These are phyloP conservation scores for Alternaria ventricosa DNA, from an alignment of 2,329 filamentous ascomycete species.

Conservation along the genomic window DNA sequence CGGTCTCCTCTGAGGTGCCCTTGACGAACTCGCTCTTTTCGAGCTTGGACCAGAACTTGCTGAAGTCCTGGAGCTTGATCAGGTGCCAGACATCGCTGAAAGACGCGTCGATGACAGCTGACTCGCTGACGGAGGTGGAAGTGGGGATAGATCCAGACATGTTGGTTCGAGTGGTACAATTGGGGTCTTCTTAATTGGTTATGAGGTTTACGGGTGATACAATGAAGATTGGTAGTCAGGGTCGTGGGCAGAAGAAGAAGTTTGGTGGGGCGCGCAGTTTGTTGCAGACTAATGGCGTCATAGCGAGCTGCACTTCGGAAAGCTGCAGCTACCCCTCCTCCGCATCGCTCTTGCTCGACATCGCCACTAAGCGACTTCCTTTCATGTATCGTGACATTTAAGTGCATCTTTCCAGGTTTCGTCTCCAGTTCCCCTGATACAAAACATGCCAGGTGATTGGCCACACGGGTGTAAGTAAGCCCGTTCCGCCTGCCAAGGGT, in stretches of 20 bases:
- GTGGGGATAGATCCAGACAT: conserved; percentile 62
- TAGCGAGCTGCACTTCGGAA: conserved; percentile 8
- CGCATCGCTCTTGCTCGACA: conserved; percentile 19
- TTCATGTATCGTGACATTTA: neutral
- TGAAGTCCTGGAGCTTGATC: conserved; percentile 75
- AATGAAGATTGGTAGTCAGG: conserved; percentile 5
- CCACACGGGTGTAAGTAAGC: too few relatives aligned
- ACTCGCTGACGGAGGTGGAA: conserved; percentile 70
- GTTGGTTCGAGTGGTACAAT: conserved; percentile 13
- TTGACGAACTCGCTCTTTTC: conserved; percentile 68
- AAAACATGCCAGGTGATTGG: too few relatives aligned
- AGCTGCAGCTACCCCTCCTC: conserved; percentile 37
- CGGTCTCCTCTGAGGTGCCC: conserved; percentile 67
- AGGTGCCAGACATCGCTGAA: conserved; percentile 74
- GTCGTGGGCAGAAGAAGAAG: conserved; percentile 13
- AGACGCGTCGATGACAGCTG: conserved; percentile 71
- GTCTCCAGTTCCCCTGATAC: too few relatives aligned
- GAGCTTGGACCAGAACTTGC: conserved; percentile 70
- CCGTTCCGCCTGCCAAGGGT: too few relatives aligned
- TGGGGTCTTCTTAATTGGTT: conserved; percentile 1
- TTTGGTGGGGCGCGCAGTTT: conserved; percentile 24
- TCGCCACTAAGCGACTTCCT: conserved; percentile 17
- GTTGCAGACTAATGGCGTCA: conserved; percentile 23
- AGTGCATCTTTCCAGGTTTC: neutral
- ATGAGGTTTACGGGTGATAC: neutral